phyloP scores from a whole-genome alignment of 2,329 filamentous ascomycete genomes.

The Pseudogymnoascus sp. region DNA sequence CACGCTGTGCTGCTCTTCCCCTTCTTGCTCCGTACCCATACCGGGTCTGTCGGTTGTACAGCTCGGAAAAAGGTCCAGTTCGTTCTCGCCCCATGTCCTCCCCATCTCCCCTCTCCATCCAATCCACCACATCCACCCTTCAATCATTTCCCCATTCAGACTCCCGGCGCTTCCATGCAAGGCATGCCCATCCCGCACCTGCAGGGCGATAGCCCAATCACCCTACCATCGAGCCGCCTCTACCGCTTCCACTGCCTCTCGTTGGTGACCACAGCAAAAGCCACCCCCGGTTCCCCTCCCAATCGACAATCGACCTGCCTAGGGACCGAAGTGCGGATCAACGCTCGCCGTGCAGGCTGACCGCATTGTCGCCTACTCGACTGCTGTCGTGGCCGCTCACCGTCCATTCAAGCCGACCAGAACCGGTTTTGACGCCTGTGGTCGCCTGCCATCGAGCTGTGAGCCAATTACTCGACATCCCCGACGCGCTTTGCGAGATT shows the following conservation, averaged over 20 bases:
- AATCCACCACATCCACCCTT: not conserved
- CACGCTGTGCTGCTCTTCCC: too few species aligned
- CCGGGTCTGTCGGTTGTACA: not conserved
- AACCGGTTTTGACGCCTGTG: constrained; percentile 4
- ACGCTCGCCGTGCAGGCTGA: not conserved
- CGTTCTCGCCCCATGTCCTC: not conserved
- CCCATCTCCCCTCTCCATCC: not conserved
- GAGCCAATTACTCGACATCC: not conserved
- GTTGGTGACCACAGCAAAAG: not conserved
- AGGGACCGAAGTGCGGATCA: not conserved
- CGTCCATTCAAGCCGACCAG: constrained; percentile 5
- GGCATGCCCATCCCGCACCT: constrained; percentile 4
- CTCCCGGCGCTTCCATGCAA: constrained; percentile 8
- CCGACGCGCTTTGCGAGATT: not conserved
- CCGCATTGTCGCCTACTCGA: not conserved
- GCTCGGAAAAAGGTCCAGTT: not conserved
- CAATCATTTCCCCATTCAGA: constrained; percentile 6
- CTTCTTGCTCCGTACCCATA: not conserved
- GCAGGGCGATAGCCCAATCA: not conserved
- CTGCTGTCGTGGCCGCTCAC: not conserved
- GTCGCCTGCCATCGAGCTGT: not conserved
- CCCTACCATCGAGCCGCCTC: constrained; percentile 7
- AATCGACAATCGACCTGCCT: not conserved
- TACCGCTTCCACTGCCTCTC: constrained; percentile 4
- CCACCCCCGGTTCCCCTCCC: not conserved